Percentiles rank a stretch among this genome's conserved stretches.
These are phyloP conservation scores for Blastocystis sp. DNA, from an alignment of 352 stramenopile species.

Conservation along the genomic window DNA sequence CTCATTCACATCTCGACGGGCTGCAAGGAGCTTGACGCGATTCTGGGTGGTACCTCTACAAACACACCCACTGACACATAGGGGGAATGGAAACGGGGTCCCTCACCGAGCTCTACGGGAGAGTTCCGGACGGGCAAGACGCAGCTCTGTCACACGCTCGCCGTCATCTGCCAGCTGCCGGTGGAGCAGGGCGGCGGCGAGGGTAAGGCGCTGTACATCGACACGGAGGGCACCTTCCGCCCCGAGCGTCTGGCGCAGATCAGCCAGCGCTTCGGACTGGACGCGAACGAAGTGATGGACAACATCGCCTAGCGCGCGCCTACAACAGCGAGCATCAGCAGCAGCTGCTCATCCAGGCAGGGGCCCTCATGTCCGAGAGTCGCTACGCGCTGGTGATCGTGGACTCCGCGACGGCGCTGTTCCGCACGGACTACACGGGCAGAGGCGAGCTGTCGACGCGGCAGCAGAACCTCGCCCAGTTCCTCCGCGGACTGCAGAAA, in stretches of 20 bases:
- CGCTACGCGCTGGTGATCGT: no score
- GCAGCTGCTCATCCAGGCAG: no score
- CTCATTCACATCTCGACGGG: constrained; percentile 90
- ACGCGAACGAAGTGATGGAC: constrained; percentile 91
- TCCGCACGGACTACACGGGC: constrained; percentile 95
- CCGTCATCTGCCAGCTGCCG: no score
- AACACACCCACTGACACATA: constrained; percentile 30
- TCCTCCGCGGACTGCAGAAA: constrained; percentile 90
- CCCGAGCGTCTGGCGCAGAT: no score
- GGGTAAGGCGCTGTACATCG: constrained; percentile 76
- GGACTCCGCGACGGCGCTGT: constrained; percentile 87
- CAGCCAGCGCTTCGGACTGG: constrained; percentile 88
- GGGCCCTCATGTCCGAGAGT: no score
- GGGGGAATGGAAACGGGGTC: constrained; percentile 96
- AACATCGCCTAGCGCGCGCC: constrained; percentile 86
- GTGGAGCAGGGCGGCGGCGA: constrained; percentile 91
- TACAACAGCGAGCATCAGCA: no score
- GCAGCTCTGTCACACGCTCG: no score
- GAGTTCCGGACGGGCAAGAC: no score
- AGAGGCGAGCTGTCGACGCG: constrained; percentile 92
- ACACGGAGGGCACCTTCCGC: no score
- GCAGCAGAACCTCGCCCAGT: constrained; percentile 83
- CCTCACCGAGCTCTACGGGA: constrained; percentile 93
- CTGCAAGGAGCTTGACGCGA: constrained; percentile 63
- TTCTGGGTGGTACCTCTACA: constrained; percentile 78